Evolutionary conservation across 2,329 filamentous ascomycete species (phyloP).

Genomic region (Ceratocystis alfenasii): DNA sequence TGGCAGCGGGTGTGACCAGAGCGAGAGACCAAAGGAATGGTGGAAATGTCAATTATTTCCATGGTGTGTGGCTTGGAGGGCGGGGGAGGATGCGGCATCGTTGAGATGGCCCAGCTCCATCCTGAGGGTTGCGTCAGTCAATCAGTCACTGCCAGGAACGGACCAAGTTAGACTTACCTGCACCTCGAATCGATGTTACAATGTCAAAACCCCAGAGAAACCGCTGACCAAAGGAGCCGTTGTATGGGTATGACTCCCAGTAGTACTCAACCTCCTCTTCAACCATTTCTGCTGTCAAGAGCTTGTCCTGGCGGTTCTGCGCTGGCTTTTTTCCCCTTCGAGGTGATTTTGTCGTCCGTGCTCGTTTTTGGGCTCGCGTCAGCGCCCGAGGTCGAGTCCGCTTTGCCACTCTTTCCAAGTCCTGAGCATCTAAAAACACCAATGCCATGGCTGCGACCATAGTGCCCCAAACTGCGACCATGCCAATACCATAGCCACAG

Average conservation of each 20-base stretch:
- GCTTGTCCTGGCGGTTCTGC: background rate
- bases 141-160: background rate
- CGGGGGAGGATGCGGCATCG: constrained; percentile 35
- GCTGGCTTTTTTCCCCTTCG: background rate
- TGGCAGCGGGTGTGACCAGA: constrained; percentile 38
- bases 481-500: constrained; percentile 39
- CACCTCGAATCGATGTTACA: constrained; percentile 41
- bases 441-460: constrained; percentile 40
- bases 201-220: constrained; percentile 47
- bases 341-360: background rate
- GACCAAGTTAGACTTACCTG: constrained; percentile 33
- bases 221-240: constrained; percentile 38
- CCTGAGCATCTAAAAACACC: constrained; percentile 45
- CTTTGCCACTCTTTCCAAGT: constrained; percentile 40
- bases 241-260: constrained; percentile 48
- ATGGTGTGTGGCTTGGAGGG: constrained; percentile 33
- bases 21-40: constrained; percentile 33
- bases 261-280: constrained; percentile 38
- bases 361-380: background rate
- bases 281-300: constrained; percentile 13
- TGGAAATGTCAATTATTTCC: constrained; percentile 32
- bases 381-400: constrained; percentile 21
- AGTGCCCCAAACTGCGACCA: constrained; percentile 41
- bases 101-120: constrained; percentile 46
- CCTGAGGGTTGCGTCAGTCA: constrained; percentile 29